phyloP scores from a whole-genome alignment of 1,284 basidiomycete species.

The Puccinia horiana region DNA sequence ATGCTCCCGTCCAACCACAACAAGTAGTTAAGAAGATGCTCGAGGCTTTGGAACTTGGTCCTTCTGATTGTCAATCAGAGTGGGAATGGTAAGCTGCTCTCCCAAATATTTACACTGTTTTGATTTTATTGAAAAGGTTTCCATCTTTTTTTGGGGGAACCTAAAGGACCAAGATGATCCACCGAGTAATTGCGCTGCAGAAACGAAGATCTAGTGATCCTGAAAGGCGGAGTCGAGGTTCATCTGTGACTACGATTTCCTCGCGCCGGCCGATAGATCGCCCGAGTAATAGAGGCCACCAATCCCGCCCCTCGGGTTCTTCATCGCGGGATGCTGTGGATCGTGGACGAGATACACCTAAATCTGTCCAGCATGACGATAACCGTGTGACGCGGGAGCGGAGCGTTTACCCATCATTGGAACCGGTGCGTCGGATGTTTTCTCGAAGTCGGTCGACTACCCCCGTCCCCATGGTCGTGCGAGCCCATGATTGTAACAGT shows the following conservation, averaged over 20 bases:
- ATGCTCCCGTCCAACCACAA: background rate
- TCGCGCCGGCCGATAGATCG: background rate
- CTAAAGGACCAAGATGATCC: slow-evolving; percentile 28
- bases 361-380: background rate
- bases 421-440: background rate
- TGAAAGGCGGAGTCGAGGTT: background rate
- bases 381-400: background rate
- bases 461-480: background rate
- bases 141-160: background rate
- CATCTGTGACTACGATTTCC: background rate
- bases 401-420: background rate
- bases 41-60: slow-evolving; percentile 2
- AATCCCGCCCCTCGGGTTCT: background rate
- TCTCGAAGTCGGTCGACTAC: background rate
- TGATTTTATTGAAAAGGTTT: background rate
- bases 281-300: background rate
- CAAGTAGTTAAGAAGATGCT: slow-evolving; percentile 31
- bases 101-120: no score
- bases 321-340: background rate
- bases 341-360: no score
- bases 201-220: slow-evolving; percentile 17
- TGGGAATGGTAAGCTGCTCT: slow-evolving; percentile 40
- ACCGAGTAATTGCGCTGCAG: slow-evolving; percentile 34
- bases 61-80: slow-evolving; percentile 23
- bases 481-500: background rate